Base-by-base conservation (phyloP, 371 early-diverging fungal species). In the Chytridium lagenaria region DNA sequence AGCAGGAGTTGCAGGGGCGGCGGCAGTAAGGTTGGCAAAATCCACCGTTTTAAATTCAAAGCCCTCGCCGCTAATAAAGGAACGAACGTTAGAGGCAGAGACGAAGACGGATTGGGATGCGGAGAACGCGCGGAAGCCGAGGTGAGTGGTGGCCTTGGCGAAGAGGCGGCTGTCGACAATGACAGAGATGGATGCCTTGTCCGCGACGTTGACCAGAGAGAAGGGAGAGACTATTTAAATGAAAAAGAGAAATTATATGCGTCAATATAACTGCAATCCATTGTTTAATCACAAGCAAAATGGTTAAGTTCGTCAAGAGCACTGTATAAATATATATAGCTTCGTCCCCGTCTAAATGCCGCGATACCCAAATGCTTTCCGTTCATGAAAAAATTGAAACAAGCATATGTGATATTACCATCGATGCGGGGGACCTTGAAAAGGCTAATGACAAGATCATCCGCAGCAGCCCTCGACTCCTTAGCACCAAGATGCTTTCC, bases 381-480 rank as follows among this genome's bases (percentile, higher is more conserved):
- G n/a, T n/a, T n/a, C n/a, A n/a, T n/a, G n/a, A n/a, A n/a, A n/a
- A n/a, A n/a, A n/a, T n/a, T 55, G 28, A 63, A 44, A 55, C 40
- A 65, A 26, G 30, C 55, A 16, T 55, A n/a, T n/a, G n/a, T n/a
- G n/a, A 19, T 44, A 70, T 37, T 66, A 82, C 83, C 80, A 72
- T 84, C 80, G 64, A 80, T 73, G 67, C 78, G 74, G 34, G 67
- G 63, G 5, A 81, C 76, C 36, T 40, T 50, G 49, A 86, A 71
- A 1, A 73, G n/a, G 26, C 39, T 40, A 1, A 19, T 19, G 10
- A 82, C 77, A 10, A 83, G 40, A 59, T 84, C 82, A 50, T 84
- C 86, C 2, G 68, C 68, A 28, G 82, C 83, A 10, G 81, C 77
- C 7, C 86, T 74, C 2, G 78, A 81, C 59, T 86, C 86, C 77